Conservation (phyloP, 495 filamentous ascomycete genomes). For the Thozetella sp. region DNA sequence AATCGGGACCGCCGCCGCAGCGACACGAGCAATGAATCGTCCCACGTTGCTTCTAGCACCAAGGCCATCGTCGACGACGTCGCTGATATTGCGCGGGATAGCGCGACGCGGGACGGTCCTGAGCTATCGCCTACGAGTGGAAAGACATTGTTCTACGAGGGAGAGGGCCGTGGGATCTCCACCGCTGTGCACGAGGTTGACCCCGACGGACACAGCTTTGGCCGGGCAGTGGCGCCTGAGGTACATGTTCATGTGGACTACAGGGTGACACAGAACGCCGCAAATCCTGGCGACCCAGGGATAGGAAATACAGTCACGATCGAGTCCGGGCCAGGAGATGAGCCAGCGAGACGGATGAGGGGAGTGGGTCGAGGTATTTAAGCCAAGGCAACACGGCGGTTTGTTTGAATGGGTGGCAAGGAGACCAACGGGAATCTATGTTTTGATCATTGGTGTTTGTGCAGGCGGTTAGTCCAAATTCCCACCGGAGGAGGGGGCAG, state of each 20-base stretch:
- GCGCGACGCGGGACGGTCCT: background rate
- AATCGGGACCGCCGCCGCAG: conserved; percentile 1
- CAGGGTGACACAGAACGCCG: background rate
- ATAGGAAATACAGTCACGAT: background rate
- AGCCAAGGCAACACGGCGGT: too few species aligned
- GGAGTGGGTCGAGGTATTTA: background rate
- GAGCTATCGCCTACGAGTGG: conserved; percentile 9
- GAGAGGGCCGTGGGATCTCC: conserved; percentile 1
- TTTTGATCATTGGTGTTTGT: too few species aligned
- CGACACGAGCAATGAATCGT: conserved; percentile 12
- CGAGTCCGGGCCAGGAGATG: background rate
- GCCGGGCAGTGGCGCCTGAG: conserved; percentile 9
- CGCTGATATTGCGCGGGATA: conserved; percentile 17
- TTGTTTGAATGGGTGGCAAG: too few species aligned
- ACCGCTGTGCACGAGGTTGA: background rate
- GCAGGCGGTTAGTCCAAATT: too few species aligned
- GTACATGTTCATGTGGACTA: conserved; percentile 21
- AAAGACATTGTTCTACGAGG: conserved; percentile 11
- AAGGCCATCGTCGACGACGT: conserved; percentile 19
- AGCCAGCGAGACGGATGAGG: background rate
- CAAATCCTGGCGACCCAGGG: background rate
- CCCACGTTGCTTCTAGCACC: conserved; percentile 13
- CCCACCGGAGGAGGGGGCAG: too few species aligned
- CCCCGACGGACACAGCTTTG: background rate
- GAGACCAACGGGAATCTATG: too few species aligned